Percentiles rank a stretch among this genome's conserved stretches.
These are phyloP conservation scores for Adenanthera pavonina DNA, from an alignment of 306 rosid species.

Conservation along the genomic window DNA sequence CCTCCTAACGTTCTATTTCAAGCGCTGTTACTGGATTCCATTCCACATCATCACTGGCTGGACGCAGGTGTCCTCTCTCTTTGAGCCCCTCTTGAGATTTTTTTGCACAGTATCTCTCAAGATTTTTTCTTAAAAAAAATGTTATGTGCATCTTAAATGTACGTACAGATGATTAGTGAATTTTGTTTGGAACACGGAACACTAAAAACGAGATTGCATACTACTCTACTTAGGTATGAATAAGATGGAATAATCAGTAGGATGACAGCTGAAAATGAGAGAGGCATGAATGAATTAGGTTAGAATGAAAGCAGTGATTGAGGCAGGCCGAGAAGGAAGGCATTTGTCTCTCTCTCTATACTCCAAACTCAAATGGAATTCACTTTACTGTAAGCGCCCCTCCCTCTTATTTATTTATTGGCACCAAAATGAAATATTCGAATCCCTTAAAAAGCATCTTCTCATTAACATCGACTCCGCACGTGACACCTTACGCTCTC, in stretches of 20 bases:
- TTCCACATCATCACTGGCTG: too few relatives aligned
- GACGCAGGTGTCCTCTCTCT: neutral
- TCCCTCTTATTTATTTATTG: neutral
- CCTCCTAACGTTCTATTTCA: neutral
- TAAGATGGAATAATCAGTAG: neutral
- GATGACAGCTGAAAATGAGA: neutral
- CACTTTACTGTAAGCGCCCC: too few relatives aligned
- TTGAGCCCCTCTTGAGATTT: too few relatives aligned
- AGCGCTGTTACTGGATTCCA: neutral
- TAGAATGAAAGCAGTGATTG: neutral
- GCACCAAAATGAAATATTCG: constrained; percentile 30
- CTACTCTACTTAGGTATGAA: neutral
- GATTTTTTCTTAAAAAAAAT: too few relatives aligned
- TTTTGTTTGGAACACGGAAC: neutral
- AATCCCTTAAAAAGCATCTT: constrained; percentile 30
- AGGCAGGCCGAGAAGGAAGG: neutral
- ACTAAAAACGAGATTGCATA: too few relatives aligned
- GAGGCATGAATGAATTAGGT: neutral
- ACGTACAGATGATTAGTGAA: neutral
- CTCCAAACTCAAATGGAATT: too few relatives aligned
- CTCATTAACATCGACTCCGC: neutral
- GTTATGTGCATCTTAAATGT: too few relatives aligned
- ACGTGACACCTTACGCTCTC: constrained; percentile 44
- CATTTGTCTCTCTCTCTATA: neutral
- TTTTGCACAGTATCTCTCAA: too few relatives aligned